phyloP scores from a whole-genome alignment of 257 asterid species.

The Eucommia ulmoides region DNA sequence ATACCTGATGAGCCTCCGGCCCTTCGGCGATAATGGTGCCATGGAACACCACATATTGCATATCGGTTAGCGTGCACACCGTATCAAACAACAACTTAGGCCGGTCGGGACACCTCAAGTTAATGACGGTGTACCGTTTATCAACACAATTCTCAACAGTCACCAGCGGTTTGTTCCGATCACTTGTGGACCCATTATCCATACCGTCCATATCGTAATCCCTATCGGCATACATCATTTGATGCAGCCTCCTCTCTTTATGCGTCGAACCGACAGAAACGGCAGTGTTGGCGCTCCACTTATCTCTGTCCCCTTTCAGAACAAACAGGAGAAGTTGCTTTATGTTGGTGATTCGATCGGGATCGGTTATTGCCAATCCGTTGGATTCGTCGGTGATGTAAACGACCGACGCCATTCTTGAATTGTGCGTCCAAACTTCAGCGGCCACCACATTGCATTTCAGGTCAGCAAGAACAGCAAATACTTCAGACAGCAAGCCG shows the following conservation, averaged over 20 bases:
- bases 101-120: slow-evolving; percentile 32
- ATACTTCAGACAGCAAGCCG: slow-evolving; percentile 68
- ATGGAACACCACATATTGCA: slow-evolving; percentile 48
- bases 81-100: slow-evolving; percentile 49
- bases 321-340: slow-evolving; percentile 58
- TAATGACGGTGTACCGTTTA: slow-evolving; percentile 34
- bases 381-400: slow-evolving; percentile 57
- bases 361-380: slow-evolving; percentile 45
- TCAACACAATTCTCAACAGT: slow-evolving; percentile 26
- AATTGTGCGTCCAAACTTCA: slow-evolving; percentile 91
- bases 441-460: slow-evolving; percentile 73
- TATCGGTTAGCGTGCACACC: slow-evolving; percentile 43
- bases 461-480: slow-evolving; percentile 70
- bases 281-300: slow-evolving; percentile 54
- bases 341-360: slow-evolving; percentile 42
- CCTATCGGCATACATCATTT: slow-evolving; percentile 67
- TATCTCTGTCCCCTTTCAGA: slow-evolving; percentile 49
- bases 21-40: slow-evolving; percentile 37
- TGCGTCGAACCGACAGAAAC: slow-evolving; percentile 66
- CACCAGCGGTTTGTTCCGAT: slow-evolving; percentile 25
- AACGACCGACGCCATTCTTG: slow-evolving; percentile 76
- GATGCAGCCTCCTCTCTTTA: slow-evolving; percentile 69
- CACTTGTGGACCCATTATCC: slow-evolving; percentile 6
- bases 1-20: slow-evolving; percentile 48
- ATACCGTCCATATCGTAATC: slow-evolving; percentile 22